phyloP scores from a whole-genome alignment of 176 grass and related monocot genomes.

The Bromus sterilis region DNA sequence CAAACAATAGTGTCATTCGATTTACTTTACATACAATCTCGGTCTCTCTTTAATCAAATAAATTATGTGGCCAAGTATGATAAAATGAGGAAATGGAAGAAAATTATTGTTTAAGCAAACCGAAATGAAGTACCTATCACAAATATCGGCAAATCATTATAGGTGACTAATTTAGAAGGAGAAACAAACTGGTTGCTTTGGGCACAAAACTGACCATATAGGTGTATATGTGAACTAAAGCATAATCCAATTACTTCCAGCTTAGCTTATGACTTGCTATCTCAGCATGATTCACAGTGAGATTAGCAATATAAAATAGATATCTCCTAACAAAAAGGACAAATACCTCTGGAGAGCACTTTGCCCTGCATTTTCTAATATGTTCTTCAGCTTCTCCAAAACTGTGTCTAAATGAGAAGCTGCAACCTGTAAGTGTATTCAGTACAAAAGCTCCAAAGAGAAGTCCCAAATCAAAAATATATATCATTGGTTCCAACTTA shows the following conservation, averaged over 20 bases:
- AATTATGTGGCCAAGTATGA: slow-evolving; percentile 3
- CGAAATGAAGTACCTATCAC: neutral
- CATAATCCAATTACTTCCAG: neutral
- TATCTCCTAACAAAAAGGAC: slow-evolving; percentile 12
- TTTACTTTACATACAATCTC: neutral
- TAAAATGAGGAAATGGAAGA: neutral
- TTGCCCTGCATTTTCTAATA: slow-evolving; percentile 72
- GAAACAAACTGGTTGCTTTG: neutral
- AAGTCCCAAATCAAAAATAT: neutral
- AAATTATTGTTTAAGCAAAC: neutral
- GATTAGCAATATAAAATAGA: slow-evolving; percentile 5
- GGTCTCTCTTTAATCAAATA: slow-evolving; percentile 9
- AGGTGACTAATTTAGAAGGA: neutral
- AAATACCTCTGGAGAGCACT: slow-evolving; percentile 69
- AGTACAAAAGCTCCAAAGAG: slow-evolving; percentile 20
- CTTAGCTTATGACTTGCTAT: slow-evolving; percentile 5
- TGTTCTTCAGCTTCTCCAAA: slow-evolving; percentile 87
- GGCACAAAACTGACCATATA: slow-evolving; percentile 1
- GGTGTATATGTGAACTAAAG: neutral
- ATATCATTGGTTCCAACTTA: slow-evolving; percentile 41
- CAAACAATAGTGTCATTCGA: neutral
- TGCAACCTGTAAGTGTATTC: slow-evolving; percentile 63
- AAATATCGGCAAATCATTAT: neutral
- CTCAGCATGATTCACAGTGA: neutral
- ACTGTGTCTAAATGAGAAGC: slow-evolving; percentile 97